phyloP scores from a whole-genome alignment of 768 basidiomycete genomes.

The Pholiota conissans region DNA sequence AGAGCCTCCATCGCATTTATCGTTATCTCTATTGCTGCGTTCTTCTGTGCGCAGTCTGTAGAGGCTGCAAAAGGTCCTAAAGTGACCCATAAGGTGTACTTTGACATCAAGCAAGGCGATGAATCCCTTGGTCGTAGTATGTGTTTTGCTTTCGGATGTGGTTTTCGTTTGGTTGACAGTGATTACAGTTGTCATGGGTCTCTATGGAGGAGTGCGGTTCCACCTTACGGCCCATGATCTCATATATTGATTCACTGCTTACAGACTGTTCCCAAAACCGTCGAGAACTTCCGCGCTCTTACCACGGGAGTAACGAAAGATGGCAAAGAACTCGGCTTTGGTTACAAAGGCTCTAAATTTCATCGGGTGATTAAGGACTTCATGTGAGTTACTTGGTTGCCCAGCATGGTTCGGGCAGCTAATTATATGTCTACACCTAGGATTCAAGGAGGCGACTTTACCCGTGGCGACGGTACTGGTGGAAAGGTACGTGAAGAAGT shows the following conservation, averaged over 20 bases:
- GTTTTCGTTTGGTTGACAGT: constrained; percentile 10
- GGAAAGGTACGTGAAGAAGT: constrained; percentile 61
- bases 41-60: constrained; percentile 70
- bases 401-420: not conserved
- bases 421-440: constrained; percentile 34
- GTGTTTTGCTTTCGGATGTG: constrained; percentile 19
- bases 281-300: constrained; percentile 95
- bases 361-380: constrained; percentile 95
- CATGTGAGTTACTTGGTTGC: constrained; percentile 52
- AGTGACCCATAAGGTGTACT: constrained; percentile 92
- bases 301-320: constrained; percentile 81
- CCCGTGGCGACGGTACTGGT: constrained; percentile 85
- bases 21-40: constrained; percentile 60
- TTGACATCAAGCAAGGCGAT: constrained; percentile 93
- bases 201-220: constrained; percentile 76
- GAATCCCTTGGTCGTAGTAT: constrained; percentile 79
- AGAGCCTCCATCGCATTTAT: constrained; percentile 63
- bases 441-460: constrained; percentile 99
- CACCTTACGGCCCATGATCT: not conserved
- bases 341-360: constrained; percentile 96
- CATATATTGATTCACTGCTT: constrained; percentile 1
- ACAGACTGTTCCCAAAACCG: constrained; percentile 94
- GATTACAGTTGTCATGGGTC: constrained; percentile 72
- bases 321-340: constrained; percentile 76
- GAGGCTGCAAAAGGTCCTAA: constrained; percentile 86